Percentiles rank a stretch among this genome's conserved stretches.
phyloP scores from a whole-genome alignment of 108 stramenopile species.

The Ochromonas danica region DNA sequence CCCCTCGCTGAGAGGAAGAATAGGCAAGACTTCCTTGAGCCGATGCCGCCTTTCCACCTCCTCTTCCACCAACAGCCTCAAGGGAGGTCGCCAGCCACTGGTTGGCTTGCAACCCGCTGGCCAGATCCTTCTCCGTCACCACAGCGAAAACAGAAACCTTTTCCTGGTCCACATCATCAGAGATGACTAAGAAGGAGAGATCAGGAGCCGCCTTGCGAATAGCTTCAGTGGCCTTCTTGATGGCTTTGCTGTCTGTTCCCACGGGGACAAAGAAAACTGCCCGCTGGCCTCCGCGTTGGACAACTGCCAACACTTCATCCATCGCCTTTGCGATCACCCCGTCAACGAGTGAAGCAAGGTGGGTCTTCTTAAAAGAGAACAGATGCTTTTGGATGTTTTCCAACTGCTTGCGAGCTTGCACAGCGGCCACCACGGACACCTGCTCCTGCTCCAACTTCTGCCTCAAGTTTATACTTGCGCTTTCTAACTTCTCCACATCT shows the following conservation, averaged over 20 bases:
- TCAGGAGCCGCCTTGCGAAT: conserved; percentile 38
- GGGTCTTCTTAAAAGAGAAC: background rate
- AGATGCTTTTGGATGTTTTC: background rate
- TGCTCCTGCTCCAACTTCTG: background rate
- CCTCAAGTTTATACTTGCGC: conserved; percentile 28
- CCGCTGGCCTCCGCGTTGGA: background rate
- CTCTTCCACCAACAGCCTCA: conserved; percentile 44
- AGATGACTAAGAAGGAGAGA: conserved; percentile 44
- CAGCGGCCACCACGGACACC: conserved; percentile 26
- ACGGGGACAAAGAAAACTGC: conserved; percentile 37
- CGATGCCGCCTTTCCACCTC: conserved; percentile 44
- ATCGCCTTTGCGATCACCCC: background rate
- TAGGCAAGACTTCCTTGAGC: conserved; percentile 41
- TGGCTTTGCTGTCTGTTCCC: conserved; percentile 45
- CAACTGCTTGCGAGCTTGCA: background rate
- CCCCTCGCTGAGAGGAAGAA: background rate
- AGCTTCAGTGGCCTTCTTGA: conserved; percentile 44
- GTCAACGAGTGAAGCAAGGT: background rate
- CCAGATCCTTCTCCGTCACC: background rate
- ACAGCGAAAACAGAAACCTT: conserved; percentile 28
- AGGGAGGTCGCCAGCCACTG: conserved; percentile 45
- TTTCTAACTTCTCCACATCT: conserved; percentile 36
- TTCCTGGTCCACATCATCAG: conserved; percentile 21
- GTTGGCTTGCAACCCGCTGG: conserved; percentile 39
- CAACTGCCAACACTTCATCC: background rate